Evolutionary conservation across 176 grass and related monocot genomes (phyloP).

Genomic region (Ampelocalamus luodianensis): DNA sequence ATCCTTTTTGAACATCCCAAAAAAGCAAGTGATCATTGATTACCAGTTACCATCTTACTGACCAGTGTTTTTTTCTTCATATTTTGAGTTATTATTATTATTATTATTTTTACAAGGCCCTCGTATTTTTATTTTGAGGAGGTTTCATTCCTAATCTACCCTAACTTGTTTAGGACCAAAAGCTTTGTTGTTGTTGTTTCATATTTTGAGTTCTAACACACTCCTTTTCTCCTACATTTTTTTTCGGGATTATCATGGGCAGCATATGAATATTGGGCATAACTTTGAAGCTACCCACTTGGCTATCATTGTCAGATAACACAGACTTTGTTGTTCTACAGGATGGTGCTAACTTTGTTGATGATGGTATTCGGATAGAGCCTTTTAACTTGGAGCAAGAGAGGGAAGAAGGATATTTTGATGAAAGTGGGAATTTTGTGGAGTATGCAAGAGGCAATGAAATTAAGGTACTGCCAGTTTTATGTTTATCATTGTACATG

Average conservation of each 20-base stretch:
- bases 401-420: conserved; percentile 96
- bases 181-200: no score
- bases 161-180: no score
- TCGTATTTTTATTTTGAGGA: no score
- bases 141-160: no score
- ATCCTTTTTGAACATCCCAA: not conserved
- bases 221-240: not conserved
- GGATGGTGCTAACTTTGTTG: conserved; percentile 74
- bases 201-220: conserved; percentile 18
- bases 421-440: conserved; percentile 88
- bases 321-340: conserved; percentile 53
- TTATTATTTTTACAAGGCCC: no score
- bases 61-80: not conserved
- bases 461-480: conserved; percentile 65
- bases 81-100: no score
- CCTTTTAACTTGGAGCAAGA: conserved; percentile 98
- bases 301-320: conserved; percentile 43
- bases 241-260: not conserved
- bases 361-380: conserved; percentile 86
- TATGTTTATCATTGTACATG: not conserved
- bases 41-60: not conserved
- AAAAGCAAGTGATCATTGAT: not conserved
- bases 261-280: conserved; percentile 21
- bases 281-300: not conserved
- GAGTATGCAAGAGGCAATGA: conserved; percentile 78